phyloP scores from a whole-genome alignment of 257 asterid genomes.

The Striga asiatica region DNA sequence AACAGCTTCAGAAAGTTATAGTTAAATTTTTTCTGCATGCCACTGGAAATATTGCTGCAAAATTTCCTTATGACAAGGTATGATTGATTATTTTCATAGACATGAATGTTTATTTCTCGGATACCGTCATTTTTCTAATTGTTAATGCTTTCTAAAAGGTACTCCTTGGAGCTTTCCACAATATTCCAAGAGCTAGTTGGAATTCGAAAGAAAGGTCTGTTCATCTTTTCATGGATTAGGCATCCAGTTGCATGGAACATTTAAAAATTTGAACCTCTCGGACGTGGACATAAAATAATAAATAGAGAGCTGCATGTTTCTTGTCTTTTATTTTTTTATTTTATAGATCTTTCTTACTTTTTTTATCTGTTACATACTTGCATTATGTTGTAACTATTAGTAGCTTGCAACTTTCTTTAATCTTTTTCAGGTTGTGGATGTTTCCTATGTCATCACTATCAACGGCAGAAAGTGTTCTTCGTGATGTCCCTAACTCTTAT shows the following conservation, averaged over 20 bases:
- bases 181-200: constrained; percentile 70
- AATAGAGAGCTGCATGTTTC: constrained; percentile 1
- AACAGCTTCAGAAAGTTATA: constrained; percentile 31
- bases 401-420: neutral
- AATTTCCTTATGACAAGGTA: constrained; percentile 63
- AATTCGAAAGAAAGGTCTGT: constrained; percentile 72
- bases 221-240: constrained; percentile 11
- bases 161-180: constrained; percentile 60
- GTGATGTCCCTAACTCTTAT: constrained; percentile 36
- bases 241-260: neutral
- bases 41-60: constrained; percentile 70
- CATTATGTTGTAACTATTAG: constrained; percentile 11
- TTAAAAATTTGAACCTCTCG: neutral
- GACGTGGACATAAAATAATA: neutral
- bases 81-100: constrained; percentile 6
- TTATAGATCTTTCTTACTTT: neutral
- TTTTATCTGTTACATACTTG: neutral
- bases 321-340: neutral
- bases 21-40: constrained; percentile 69
- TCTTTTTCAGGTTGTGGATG: constrained; percentile 72
- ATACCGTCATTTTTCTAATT: constrained; percentile 6
- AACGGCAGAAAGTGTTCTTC: constrained; percentile 55
- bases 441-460: constrained; percentile 67
- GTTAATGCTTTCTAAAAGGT: constrained; percentile 30
- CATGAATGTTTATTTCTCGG: neutral